Evolutionary conservation across 495 filamentous ascomycete species (phyloP).

Genomic region (Trichoderma gamsii): DNA sequence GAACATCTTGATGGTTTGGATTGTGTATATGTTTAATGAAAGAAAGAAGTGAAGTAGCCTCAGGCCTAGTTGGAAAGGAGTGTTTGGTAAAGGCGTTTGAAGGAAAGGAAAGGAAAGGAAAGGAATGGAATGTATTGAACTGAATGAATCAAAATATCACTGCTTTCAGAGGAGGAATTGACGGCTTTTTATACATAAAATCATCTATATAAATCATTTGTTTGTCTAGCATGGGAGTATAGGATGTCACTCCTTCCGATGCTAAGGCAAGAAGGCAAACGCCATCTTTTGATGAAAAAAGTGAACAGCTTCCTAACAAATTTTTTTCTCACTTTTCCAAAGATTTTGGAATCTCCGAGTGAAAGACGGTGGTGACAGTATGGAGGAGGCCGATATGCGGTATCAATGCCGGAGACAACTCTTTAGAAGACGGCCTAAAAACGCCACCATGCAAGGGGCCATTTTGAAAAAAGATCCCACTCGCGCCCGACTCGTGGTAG

Average conservation of each 20-base stretch:
- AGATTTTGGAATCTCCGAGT: not conserved
- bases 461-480: not conserved
- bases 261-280: not conserved
- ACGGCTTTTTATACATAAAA: not conserved
- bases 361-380: not conserved
- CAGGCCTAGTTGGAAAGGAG: not conserved
- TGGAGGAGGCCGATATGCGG: not conserved
- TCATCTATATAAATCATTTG: not conserved
- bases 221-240: not conserved
- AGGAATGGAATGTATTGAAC: not conserved
- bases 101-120: not conserved
- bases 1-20: not conserved
- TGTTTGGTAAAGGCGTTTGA: not conserved
- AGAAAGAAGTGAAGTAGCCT: not conserved
- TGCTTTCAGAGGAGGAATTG: not conserved
- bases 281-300: not conserved
- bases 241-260: not conserved
- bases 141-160: not conserved
- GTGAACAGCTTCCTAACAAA: not conserved
- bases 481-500: not conserved
- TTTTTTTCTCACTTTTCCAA: not conserved
- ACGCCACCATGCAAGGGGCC: not conserved
- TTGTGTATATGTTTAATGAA: not conserved
- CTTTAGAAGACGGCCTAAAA: not conserved
- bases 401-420: not conserved